A percentile compares a stretch with the other conserved stretches of the same genome.
phyloP scores from a whole-genome alignment of 176 grass and related monocot species.

The Dendrocalamus sinicus region DNA sequence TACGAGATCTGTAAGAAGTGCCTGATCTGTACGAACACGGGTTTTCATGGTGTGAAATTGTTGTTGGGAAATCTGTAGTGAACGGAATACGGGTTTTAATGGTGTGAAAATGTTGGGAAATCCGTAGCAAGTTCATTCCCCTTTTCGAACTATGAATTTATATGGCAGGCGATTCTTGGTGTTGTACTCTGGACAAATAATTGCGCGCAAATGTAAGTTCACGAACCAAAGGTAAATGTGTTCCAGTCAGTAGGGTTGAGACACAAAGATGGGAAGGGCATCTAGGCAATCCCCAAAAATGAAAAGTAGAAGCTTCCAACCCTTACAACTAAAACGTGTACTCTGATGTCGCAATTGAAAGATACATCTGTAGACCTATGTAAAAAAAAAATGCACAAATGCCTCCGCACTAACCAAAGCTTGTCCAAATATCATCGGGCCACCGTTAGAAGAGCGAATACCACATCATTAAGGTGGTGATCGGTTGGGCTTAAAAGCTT shows the following conservation, averaged over 20 bases:
- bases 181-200: neutral
- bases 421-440: neutral
- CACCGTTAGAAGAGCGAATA: too few relatives aligned
- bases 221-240: neutral
- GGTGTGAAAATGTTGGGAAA: neutral
- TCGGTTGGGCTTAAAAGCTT: too few relatives aligned
- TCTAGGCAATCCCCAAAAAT: neutral
- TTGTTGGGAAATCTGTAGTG: neutral
- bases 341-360: neutral
- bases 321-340: neutral
- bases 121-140: neutral
- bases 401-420: neutral
- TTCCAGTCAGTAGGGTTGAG: neutral
- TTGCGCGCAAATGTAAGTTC: neutral
- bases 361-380: too few relatives aligned
- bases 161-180: neutral
- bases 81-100: neutral
- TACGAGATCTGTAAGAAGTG: slow-evolving; percentile 14
- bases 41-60: neutral
- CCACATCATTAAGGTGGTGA: too few relatives aligned
- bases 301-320: neutral
- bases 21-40: neutral
- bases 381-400: too few relatives aligned
- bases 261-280: neutral
- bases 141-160: neutral